A percentile compares a stretch with the other conserved stretches of the same genome.
These are phyloP conservation scores for Venturia oleaginea DNA, from an alignment of 2,329 filamentous ascomycete species.

Conservation along the genomic window DNA sequence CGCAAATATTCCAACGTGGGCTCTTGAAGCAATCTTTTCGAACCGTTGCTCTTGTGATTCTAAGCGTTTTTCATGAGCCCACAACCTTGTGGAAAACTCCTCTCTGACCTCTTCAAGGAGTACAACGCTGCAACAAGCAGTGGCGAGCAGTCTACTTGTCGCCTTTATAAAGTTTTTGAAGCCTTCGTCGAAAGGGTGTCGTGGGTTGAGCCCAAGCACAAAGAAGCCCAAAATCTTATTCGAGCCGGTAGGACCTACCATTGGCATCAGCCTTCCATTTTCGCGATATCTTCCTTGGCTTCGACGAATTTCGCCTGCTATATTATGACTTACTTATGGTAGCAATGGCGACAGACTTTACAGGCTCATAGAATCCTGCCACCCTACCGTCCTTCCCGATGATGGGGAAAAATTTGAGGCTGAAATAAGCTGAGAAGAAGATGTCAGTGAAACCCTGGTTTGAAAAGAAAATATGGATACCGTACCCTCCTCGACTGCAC, in stretches of 20 bases:
- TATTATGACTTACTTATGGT: not conserved
- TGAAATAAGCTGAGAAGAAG: not conserved
- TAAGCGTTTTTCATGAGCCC: not conserved
- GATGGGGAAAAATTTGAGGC: not conserved
- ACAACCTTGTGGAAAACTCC: not conserved
- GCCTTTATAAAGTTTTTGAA: not conserved
- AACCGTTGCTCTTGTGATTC: slow-evolving; percentile 21
- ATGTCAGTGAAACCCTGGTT: not conserved
- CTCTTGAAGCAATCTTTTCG: slow-evolving; percentile 25
- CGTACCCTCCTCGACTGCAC: not conserved
- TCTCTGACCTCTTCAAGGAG: not conserved
- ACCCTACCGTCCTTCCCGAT: not conserved
- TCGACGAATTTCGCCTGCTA: not conserved
- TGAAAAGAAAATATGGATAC: not conserved
- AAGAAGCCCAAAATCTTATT: not conserved
- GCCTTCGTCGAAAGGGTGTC: slow-evolving; percentile 2
- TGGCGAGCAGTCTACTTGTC: not conserved
- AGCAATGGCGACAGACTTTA: not conserved
- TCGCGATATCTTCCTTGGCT: not conserved
- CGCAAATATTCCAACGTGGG: slow-evolving; percentile 58
- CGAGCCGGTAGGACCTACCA: not conserved
- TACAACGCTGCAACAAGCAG: not conserved
- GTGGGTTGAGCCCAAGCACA: slow-evolving; percentile 4
- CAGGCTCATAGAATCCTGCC: slow-evolving; percentile 1
- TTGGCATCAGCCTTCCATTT: not conserved